Evolutionary conservation across 768 basidiomycete genomes (phyloP).

Genomic region (Lyophyllum atratum): DNA sequence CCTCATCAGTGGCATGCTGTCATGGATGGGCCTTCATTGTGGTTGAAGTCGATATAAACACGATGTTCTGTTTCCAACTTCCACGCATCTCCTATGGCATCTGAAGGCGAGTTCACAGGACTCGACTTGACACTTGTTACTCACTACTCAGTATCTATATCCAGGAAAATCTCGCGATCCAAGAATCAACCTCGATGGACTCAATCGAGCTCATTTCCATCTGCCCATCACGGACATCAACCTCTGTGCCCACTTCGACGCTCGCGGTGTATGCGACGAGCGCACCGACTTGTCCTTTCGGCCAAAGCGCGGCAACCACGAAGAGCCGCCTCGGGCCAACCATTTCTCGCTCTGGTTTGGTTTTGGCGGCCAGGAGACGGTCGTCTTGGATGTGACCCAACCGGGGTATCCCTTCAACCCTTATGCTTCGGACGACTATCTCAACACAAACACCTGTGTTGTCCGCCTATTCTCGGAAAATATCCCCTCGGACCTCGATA

Average conservation of each 20-base stretch:
- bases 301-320: slow-evolving; percentile 9
- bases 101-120: not conserved
- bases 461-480: slow-evolving; percentile 12
- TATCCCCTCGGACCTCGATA: slow-evolving; percentile 8
- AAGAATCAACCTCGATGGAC: not conserved
- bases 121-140: not conserved
- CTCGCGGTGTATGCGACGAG: slow-evolving; percentile 24
- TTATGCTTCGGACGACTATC: not conserved
- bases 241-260: slow-evolving; percentile 16
- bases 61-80: not conserved
- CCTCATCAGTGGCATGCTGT: not conserved
- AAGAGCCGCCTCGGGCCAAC: slow-evolving; percentile 17
- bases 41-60: not conserved
- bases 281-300: slow-evolving; percentile 13
- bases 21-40: not conserved
- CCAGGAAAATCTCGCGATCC: not conserved
- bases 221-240: slow-evolving; percentile 17
- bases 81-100: not conserved
- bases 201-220: not conserved
- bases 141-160: not conserved
- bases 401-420: slow-evolving; percentile 6
- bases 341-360: slow-evolving; percentile 23
- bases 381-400: slow-evolving; percentile 16
- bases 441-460: not conserved
- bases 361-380: slow-evolving; percentile 8